Conservation (phyloP, 345 rosid species). For the Litchi chinensis region DNA sequence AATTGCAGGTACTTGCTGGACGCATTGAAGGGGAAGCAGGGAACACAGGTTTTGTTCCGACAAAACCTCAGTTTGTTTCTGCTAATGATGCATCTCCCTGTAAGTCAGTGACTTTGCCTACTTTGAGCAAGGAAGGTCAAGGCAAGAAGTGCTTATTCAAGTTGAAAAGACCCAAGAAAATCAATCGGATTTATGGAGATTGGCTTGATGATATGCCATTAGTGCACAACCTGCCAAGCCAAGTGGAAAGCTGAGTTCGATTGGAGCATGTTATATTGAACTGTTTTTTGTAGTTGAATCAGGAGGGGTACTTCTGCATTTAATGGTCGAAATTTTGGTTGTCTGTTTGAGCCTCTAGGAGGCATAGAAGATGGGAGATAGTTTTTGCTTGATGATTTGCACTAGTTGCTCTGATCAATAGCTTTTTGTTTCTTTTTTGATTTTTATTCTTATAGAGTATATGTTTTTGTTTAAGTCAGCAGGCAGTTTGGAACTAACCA, state of each 20-base stretch:
- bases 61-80: slow-evolving; percentile 42
- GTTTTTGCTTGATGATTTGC: not conserved
- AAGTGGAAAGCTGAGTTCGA: slow-evolving; percentile 49
- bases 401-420: not conserved
- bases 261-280: not conserved
- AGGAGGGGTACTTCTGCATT: not conserved
- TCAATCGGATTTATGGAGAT: slow-evolving; percentile 82
- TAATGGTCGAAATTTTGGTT: not conserved
- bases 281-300: not conserved
- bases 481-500: not conserved
- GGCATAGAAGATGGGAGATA: slow-evolving; percentile 13
- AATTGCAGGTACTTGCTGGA: slow-evolving; percentile 56
- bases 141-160: slow-evolving; percentile 65
- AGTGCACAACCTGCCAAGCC: slow-evolving; percentile 42
- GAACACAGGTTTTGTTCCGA: slow-evolving; percentile 29
- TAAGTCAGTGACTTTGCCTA: slow-evolving; percentile 34
- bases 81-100: slow-evolving; percentile 44
- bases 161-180: slow-evolving; percentile 84
- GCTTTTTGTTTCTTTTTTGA: not conserved
- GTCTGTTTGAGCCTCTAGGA: not conserved
- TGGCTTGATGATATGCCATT: slow-evolving; percentile 94
- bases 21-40: slow-evolving; percentile 61
- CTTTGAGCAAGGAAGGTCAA: slow-evolving; percentile 49
- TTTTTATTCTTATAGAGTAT: not conserved
- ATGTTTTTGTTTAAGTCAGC: not conserved